These are phyloP conservation scores for Trifolium fragiferum DNA, from an alignment of 306 rosid genomes.

Conservation along the genomic window DNA sequence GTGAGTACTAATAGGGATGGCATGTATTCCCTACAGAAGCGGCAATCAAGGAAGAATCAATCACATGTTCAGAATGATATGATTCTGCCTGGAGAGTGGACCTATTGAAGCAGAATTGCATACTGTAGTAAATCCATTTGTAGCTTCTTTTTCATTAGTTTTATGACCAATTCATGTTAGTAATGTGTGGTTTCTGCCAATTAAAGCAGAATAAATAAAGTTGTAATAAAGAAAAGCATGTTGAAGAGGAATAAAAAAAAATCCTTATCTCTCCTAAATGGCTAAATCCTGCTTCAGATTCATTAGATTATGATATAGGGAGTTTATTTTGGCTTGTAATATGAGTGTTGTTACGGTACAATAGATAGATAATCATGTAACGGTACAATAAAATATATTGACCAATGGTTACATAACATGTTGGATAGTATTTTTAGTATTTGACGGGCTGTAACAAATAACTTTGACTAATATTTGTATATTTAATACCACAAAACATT, in stretches of 20 bases:
- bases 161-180: neutral
- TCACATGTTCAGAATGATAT: constrained; percentile 48
- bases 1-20: constrained; percentile 41
- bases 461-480: too few species aligned
- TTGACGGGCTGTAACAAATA: too few species aligned
- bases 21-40: constrained; percentile 53
- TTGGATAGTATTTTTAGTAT: too few species aligned
- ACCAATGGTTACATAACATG: too few species aligned
- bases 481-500: too few species aligned
- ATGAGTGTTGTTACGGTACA: too few species aligned
- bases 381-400: too few species aligned
- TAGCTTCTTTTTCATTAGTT: neutral
- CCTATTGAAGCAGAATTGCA: constrained; percentile 51
- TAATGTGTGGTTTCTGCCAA: constrained; percentile 5
- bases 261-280: neutral
- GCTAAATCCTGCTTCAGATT: neutral
- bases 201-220: neutral
- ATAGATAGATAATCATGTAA: too few species aligned
- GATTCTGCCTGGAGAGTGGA: constrained; percentile 85
- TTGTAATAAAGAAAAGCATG: neutral
- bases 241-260: constrained; percentile 30
- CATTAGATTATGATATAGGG: neutral
- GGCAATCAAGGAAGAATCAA: constrained; percentile 38
- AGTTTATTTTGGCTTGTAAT: constrained; percentile 14
- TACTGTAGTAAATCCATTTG: neutral